Percentiles rank a stretch among this genome's conserved stretches.
Conservation (phyloP, 2,329 filamentous ascomycete species). For the Penicillium sumatraense region DNA sequence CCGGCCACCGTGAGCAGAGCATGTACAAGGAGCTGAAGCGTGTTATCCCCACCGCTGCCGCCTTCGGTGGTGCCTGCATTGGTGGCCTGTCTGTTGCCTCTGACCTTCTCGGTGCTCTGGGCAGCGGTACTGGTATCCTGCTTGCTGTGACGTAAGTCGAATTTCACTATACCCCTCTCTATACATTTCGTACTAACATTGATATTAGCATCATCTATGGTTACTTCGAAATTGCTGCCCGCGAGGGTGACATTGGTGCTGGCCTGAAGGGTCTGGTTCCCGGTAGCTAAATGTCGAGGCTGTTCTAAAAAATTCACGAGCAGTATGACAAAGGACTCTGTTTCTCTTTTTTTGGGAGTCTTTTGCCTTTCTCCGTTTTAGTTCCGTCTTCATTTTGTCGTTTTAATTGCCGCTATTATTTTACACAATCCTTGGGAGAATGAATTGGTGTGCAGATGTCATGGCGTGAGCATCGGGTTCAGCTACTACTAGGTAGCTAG, state of each 20-base stretch:
- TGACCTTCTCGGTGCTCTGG: conserved; percentile 93
- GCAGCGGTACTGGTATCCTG: conserved; percentile 95
- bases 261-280: conserved; percentile 71
- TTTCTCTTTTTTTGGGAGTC: conserved; percentile 8
- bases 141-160: conserved; percentile 92
- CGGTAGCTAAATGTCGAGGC: conserved; percentile 42
- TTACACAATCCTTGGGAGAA: conserved; percentile 30
- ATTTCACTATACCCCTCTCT: not conserved
- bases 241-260: conserved; percentile 87
- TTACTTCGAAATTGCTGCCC: conserved; percentile 99
- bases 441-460: conserved; percentile 25
- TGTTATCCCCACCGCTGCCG: conserved; percentile 96
- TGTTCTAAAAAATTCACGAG: conserved; percentile 35
- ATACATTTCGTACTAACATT: conserved; percentile 36
- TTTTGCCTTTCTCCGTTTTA: conserved; percentile 25
- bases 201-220: conserved; percentile 87
- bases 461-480: conserved; percentile 1
- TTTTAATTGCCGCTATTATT: conserved; percentile 27
- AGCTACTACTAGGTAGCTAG: not conserved
- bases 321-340: conserved; percentile 34
- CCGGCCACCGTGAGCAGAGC: conserved; percentile 97
- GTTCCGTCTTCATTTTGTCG: conserved; percentile 24
- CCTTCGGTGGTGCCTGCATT: conserved; percentile 98
- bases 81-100: conserved; percentile 94
- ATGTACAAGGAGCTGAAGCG: conserved; percentile 99